These are phyloP conservation scores for Cucurbita maxima DNA, from an alignment of 306 rosid species.

Conservation along the genomic window DNA sequence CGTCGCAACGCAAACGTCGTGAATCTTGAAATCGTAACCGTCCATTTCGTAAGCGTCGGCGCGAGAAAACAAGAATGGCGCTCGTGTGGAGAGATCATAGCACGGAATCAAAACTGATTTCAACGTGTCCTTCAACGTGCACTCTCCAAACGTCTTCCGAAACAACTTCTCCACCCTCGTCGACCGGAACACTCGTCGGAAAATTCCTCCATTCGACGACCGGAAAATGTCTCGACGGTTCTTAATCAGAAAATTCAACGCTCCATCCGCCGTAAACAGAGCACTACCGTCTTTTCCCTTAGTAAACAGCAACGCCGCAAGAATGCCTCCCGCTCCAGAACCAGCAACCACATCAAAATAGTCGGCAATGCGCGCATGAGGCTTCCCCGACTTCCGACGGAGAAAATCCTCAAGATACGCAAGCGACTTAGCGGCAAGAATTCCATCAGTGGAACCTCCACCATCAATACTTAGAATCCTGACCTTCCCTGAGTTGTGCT, in stretches of 20 bases:
- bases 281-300: slow-evolving; percentile 47
- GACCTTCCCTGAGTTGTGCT: slow-evolving; percentile 38
- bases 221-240: slow-evolving; percentile 39
- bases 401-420: slow-evolving; percentile 50
- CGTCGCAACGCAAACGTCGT: slow-evolving; percentile 70
- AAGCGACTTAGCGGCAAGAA: slow-evolving; percentile 69
- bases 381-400: slow-evolving; percentile 42
- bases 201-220: slow-evolving; percentile 16
- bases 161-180: slow-evolving; percentile 42
- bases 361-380: slow-evolving; percentile 32
- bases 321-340: slow-evolving; percentile 65
- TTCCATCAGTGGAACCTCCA: slow-evolving; percentile 65
- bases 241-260: slow-evolving; percentile 35
- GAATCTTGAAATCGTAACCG: slow-evolving; percentile 82
- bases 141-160: slow-evolving; percentile 50
- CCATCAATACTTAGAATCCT: slow-evolving; percentile 78
- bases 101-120: slow-evolving; percentile 78
- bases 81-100: slow-evolving; percentile 78
- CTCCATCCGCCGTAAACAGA: slow-evolving; percentile 57
- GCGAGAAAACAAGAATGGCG: slow-evolving; percentile 87
- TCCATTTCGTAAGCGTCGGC: slow-evolving; percentile 89
- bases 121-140: slow-evolving; percentile 64
- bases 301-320: slow-evolving; percentile 65
- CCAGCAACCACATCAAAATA: slow-evolving; percentile 84
- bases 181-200: slow-evolving; percentile 31